These are phyloP conservation scores for Suhomyces choctaworum DNA, from an alignment of 1,139 yeast genomes.

Conservation along the genomic window DNA sequence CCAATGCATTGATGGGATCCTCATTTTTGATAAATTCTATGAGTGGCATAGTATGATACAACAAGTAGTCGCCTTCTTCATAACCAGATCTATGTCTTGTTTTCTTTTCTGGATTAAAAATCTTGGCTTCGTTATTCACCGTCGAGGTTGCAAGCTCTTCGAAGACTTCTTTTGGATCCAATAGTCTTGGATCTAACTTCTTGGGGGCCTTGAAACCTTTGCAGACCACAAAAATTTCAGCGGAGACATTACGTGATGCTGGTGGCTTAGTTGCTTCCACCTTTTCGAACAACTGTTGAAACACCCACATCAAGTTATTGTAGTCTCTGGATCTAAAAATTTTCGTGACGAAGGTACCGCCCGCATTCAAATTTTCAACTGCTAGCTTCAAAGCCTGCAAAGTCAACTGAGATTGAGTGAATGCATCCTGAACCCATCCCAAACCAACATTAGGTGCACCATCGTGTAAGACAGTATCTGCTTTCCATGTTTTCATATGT, in stretches of 20 bases:
- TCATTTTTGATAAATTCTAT: conserved; percentile 79
- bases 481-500: conserved; percentile 98
- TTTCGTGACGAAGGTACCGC: conserved; percentile 97
- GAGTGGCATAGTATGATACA: conserved; percentile 71
- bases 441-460: conserved; percentile 99
- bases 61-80: conserved; percentile 87
- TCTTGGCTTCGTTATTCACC: conserved; percentile 85
- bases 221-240: conserved; percentile 97
- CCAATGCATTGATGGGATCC: conserved; percentile 83
- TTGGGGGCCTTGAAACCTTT: conserved; percentile 95
- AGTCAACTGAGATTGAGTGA: conserved; percentile 94
- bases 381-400: conserved; percentile 91
- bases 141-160: conserved; percentile 83
- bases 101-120: conserved; percentile 90
- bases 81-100: conserved; percentile 94
- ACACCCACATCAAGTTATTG: conserved; percentile 95
- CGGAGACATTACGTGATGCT: conserved; percentile 97
- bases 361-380: conserved; percentile 86
- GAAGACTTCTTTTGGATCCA: conserved; percentile 91
- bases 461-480: conserved; percentile 96
- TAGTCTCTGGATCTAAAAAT: conserved; percentile 97
- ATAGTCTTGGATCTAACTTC: conserved; percentile 84
- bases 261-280: conserved; percentile 99
- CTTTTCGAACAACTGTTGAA: conserved; percentile 90
- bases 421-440: conserved; percentile 99